A percentile compares a stretch with the other conserved stretches of the same genome.
Evolutionary conservation across 495 filamentous ascomycete species (phyloP).

Genomic region (Aspergillus coremiiformis): DNA sequence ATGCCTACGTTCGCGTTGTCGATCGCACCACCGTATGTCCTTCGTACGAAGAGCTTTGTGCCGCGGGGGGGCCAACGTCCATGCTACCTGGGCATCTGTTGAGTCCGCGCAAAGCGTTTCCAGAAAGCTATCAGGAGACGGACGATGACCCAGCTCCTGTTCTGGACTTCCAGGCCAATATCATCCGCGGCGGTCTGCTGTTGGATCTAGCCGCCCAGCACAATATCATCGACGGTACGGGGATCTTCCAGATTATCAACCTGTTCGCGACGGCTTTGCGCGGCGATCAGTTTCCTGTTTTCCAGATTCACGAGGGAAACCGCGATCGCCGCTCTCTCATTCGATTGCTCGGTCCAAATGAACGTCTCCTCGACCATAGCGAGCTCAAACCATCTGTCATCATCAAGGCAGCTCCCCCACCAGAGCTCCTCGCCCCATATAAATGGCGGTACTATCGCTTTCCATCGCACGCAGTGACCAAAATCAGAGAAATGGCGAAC

Average conservation of each 20-base stretch:
- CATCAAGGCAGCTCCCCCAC: background rate
- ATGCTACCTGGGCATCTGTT: slow-evolving; percentile 25
- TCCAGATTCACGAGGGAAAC: slow-evolving; percentile 24
- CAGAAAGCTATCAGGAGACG: slow-evolving; percentile 20
- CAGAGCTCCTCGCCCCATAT: slow-evolving; percentile 1
- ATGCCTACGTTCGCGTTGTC: slow-evolving; percentile 17
- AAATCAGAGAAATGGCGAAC: slow-evolving; percentile 17
- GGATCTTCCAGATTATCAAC: slow-evolving; percentile 27
- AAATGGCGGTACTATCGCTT: slow-evolving; percentile 22
- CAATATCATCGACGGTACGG: slow-evolving; percentile 35
- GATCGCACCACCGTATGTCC: slow-evolving; percentile 18
- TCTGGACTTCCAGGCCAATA: slow-evolving; percentile 26
- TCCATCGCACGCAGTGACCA: slow-evolving; percentile 4
- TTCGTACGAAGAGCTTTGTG: slow-evolving; percentile 17
- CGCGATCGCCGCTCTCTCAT: slow-evolving; percentile 26
- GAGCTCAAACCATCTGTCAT: slow-evolving; percentile 11
- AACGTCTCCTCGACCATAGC: slow-evolving; percentile 28
- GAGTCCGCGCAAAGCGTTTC: slow-evolving; percentile 21
- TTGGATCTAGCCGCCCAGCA: slow-evolving; percentile 32
- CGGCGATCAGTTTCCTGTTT: slow-evolving; percentile 12
- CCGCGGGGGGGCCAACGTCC: slow-evolving; percentile 16
- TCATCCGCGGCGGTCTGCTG: slow-evolving; percentile 29
- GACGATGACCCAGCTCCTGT: slow-evolving; percentile 24
- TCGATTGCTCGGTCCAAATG: slow-evolving; percentile 21
- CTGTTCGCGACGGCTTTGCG: slow-evolving; percentile 27